Base-by-base conservation (phyloP, 352 stramenopile species). In the Pythium pyrilobum region DNA sequence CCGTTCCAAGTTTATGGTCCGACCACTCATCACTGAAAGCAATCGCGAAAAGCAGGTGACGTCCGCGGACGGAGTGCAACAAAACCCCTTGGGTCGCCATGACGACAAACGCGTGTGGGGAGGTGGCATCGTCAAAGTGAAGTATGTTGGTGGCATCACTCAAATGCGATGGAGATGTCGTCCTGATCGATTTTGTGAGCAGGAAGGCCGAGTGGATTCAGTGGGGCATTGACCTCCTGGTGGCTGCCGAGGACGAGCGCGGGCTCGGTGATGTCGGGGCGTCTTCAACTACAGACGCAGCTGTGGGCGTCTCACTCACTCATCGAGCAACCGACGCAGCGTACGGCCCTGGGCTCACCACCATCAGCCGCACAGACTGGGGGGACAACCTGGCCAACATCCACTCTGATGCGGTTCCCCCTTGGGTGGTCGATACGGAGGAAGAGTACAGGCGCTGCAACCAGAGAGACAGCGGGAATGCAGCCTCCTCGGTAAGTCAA, bases 361-460 rank as follows among this genome's bases (percentile, higher is more conserved):
- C 47, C 9, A 78, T 92, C 59, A 27, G 43, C 11, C 58, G 64
- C 0, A 62, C 82, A 1, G 52, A 55, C 7, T 88, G 77, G 78
- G 60, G 65, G 0, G 33, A 62, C 8, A 49, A 23, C 7, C 62
- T 89, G 12, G 64, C 67, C 18, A 92, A 92, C 54, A 64, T 92
- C 23, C 77, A 89, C 58, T 81, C 77, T 0, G 64, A 59, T 1
- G 81, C 77, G 0, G 59, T 89, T 8, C 81, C 81, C 16, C 81
- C 81, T 6, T 92, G 81, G 81, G 77, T 92, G 74, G 78, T 89
- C 32, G 49, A 71, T 25, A 74, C 56, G 0, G 79, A 87, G 56
- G 76, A 87, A 32, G 81, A 88, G 32, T 89, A 92, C 67, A 81
- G 75, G 48, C 59, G 66, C 5, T 75, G 66, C 45, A 89, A 89